Percentiles rank a stretch among this genome's conserved stretches.
Conservation (phyloP, 257 asterid species). For the Solanum corneliomulleri region DNA sequence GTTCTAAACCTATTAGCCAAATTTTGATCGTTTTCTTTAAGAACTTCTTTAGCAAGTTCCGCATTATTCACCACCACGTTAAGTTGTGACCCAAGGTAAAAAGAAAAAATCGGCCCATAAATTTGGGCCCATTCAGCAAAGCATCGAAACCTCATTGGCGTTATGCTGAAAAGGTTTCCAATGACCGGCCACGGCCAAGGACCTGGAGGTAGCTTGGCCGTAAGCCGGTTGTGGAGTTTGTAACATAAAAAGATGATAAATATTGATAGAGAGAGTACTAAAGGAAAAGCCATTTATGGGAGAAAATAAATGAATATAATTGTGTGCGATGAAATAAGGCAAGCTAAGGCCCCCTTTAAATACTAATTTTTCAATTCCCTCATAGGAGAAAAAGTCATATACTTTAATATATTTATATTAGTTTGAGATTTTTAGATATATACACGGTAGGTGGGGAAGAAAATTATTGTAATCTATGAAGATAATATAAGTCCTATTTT, state of each 20-base stretch:
- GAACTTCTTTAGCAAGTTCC: conserved; percentile 19
- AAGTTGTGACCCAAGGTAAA: conserved; percentile 21
- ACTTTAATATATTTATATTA: background rate
- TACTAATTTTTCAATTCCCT: background rate
- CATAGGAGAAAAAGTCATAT: background rate
- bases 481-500: background rate
- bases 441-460: background rate
- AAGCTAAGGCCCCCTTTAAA: background rate
- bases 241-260: conserved; percentile 19
- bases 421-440: background rate
- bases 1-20: conserved; percentile 24
- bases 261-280: conserved; percentile 8
- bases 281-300: conserved; percentile 23
- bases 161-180: conserved; percentile 18
- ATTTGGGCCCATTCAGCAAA: conserved; percentile 20
- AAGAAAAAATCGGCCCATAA: conserved; percentile 21
- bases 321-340: background rate
- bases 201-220: conserved; percentile 27
- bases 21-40: conserved; percentile 25
- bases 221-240: conserved; percentile 28
- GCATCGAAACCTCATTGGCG: conserved; percentile 16
- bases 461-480: background rate
- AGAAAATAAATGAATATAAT: background rate
- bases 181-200: conserved; percentile 22
- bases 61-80: conserved; percentile 22